A percentile compares a stretch with the other conserved stretches of the same genome.
Conservation (phyloP, 1,284 basidiomycete species). For the Schizophyllum amplum region DNA sequence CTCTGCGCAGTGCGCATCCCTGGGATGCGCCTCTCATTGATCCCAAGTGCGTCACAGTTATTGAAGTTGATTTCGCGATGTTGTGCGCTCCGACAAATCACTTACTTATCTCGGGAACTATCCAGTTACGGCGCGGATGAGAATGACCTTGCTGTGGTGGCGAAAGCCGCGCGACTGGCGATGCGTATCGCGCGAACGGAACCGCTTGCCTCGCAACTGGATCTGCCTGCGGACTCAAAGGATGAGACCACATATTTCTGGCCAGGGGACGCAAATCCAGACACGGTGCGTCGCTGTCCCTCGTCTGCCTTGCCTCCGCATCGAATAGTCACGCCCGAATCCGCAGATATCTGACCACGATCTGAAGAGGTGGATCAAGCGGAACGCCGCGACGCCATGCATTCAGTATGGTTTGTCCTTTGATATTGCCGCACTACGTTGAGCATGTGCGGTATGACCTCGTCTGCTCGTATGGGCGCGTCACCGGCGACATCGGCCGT, state of each 20-base stretch:
- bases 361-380: slow-evolving; percentile 21
- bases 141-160: slow-evolving; percentile 18
- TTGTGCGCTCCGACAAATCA: not conserved
- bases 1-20: slow-evolving; percentile 23
- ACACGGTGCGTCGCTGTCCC: slow-evolving; percentile 12
- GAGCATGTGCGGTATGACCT: too few relatives aligned
- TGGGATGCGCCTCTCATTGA: slow-evolving; percentile 33
- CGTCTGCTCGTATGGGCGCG: slow-evolving; percentile 19
- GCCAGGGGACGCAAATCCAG: slow-evolving; percentile 20
- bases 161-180: slow-evolving; percentile 21
- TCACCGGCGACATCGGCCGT: slow-evolving; percentile 10
- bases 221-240: slow-evolving; percentile 18
- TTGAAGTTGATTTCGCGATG: too few relatives aligned
- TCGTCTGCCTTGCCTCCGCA: too few relatives aligned
- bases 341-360: slow-evolving; percentile 21
- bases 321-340: too few relatives aligned
- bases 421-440: too few relatives aligned
- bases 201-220: slow-evolving; percentile 21
- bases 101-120: not conserved
- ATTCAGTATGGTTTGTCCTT: slow-evolving; percentile 20
- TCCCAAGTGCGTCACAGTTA: slow-evolving; percentile 23
- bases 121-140: slow-evolving; percentile 15
- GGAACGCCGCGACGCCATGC: slow-evolving; percentile 26
- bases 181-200: slow-evolving; percentile 18
- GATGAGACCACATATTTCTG: slow-evolving; percentile 19